A percentile compares a stretch with the other conserved stretches of the same genome.
phyloP scores from a whole-genome alignment of 2,329 filamentous ascomycete genomes.

The Paecilomyces formosus region DNA sequence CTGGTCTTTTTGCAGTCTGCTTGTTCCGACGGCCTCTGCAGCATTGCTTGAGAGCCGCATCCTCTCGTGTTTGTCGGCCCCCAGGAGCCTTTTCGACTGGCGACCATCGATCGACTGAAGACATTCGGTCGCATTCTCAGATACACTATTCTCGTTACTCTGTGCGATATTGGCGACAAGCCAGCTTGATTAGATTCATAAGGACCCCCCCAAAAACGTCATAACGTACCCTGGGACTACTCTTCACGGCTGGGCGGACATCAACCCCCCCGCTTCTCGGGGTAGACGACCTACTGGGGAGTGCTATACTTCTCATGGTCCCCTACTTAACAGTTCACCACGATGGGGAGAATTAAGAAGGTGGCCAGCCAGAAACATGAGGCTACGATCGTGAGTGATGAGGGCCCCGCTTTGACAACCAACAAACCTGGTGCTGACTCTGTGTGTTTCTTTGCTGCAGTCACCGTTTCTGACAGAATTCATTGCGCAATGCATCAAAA shows the following conservation, averaged over 20 bases:
- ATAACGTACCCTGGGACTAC: slow-evolving; percentile 23
- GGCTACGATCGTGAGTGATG: slow-evolving; percentile 40
- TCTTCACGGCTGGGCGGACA: slow-evolving; percentile 21
- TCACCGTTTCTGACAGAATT: slow-evolving; percentile 83
- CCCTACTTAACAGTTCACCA: slow-evolving; percentile 24
- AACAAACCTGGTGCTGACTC: slow-evolving; percentile 12
- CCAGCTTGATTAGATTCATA: slow-evolving; percentile 5
- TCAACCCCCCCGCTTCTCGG: slow-evolving; percentile 15
- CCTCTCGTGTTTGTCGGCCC: slow-evolving; percentile 4
- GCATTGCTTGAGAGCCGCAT: slow-evolving; percentile 16
- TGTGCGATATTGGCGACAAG: not conserved
- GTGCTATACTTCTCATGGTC: slow-evolving; percentile 31
- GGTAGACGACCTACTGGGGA: slow-evolving; percentile 20
- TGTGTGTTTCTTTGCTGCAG: slow-evolving; percentile 39
- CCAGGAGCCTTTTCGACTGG: slow-evolving; percentile 8
- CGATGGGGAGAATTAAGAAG: slow-evolving; percentile 49
- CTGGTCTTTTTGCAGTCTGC: slow-evolving; percentile 18
- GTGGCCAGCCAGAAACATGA: slow-evolving; percentile 45
- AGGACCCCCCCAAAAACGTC: slow-evolving; percentile 28
- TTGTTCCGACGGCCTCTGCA: slow-evolving; percentile 4
- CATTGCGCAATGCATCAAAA: slow-evolving; percentile 57
- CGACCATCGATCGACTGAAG: slow-evolving; percentile 10
- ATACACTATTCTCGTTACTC: not conserved
- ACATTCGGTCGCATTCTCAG: slow-evolving; percentile 2
- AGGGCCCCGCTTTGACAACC: slow-evolving; percentile 6